A percentile compares a stretch with the other conserved stretches of the same genome.
These are phyloP conservation scores for Torulaspora indica DNA, from an alignment of 805 yeast genomes.

Conservation along the genomic window DNA sequence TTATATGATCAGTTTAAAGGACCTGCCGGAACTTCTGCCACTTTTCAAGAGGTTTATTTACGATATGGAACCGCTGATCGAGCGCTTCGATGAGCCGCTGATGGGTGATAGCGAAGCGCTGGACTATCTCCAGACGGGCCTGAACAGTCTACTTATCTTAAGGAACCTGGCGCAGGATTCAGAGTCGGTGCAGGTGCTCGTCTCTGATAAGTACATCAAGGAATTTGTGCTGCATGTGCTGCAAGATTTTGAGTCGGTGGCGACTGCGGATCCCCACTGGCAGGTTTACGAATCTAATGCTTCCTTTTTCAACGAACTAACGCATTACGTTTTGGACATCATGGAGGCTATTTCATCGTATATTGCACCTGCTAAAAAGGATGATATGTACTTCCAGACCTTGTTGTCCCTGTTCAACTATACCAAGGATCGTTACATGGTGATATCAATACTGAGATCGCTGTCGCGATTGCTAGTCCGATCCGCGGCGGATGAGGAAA, in stretches of 20 bases:
- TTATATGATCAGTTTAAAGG: slow-evolving; percentile 45
- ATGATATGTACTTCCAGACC: slow-evolving; percentile 56
- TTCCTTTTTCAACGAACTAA: slow-evolving; percentile 49
- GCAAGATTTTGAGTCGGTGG: slow-evolving; percentile 22
- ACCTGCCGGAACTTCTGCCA: slow-evolving; percentile 37
- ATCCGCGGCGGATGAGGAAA: slow-evolving; percentile 44
- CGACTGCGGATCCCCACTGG: slow-evolving; percentile 24
- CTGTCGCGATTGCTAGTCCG: slow-evolving; percentile 74
- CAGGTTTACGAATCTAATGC: slow-evolving; percentile 32
- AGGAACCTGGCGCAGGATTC: slow-evolving; percentile 83
- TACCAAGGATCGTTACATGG: slow-evolving; percentile 61
- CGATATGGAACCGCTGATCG: slow-evolving; percentile 23
- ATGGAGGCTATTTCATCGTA: slow-evolving; percentile 82
- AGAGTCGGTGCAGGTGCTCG: slow-evolving; percentile 72
- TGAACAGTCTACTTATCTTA: slow-evolving; percentile 49
- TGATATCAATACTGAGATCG: slow-evolving; percentile 68
- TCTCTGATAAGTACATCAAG: slow-evolving; percentile 48
- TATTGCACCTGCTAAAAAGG: slow-evolving; percentile 65
- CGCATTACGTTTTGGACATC: slow-evolving; percentile 67
- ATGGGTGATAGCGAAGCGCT: slow-evolving; percentile 15
- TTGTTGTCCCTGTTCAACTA: slow-evolving; percentile 48
- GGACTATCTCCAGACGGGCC: slow-evolving; percentile 28
- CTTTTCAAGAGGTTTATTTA: slow-evolving; percentile 37
- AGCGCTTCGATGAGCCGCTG: slow-evolving; percentile 25
- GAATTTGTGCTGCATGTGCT: slow-evolving; percentile 40